Evolutionary conservation across 768 basidiomycete genomes (phyloP).

Genomic region (Amylocystis lapponica): DNA sequence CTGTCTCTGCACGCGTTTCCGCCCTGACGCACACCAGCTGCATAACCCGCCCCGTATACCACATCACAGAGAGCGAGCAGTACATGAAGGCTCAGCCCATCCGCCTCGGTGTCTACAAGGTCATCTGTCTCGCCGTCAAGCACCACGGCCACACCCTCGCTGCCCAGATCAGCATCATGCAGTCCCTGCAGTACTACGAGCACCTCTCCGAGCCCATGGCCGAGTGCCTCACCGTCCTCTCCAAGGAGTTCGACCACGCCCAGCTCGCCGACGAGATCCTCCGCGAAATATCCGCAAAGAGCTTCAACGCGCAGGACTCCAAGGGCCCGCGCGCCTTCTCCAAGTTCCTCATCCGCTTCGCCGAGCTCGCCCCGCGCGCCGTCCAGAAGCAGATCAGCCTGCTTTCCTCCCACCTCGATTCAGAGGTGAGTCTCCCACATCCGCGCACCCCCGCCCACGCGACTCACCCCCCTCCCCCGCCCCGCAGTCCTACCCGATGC

Average conservation of each 20-base stretch:
- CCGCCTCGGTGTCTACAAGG: constrained; percentile 73
- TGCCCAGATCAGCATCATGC: constrained; percentile 87
- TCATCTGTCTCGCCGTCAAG: constrained; percentile 89
- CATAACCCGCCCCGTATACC: constrained; percentile 82
- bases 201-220: constrained; percentile 94
- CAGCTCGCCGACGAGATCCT: constrained; percentile 91
- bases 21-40: constrained; percentile 48
- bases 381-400: constrained; percentile 89
- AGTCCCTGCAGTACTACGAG: constrained; percentile 89
- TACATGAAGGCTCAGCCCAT: constrained; percentile 81
- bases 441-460: not conserved
- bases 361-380: constrained; percentile 72
- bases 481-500: constrained; percentile 87
- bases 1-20: not conserved
- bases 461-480: not conserved
- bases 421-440: constrained; percentile 54
- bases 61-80: constrained; percentile 77
- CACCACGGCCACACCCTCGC: constrained; percentile 79
- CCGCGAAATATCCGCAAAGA: constrained; percentile 76
- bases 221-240: constrained; percentile 73
- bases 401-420: constrained; percentile 81
- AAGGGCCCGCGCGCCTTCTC: constrained; percentile 87
- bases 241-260: constrained; percentile 81
- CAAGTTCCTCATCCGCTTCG: constrained; percentile 73
- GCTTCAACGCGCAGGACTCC: constrained; percentile 74